Percentiles rank a stretch among this genome's conserved stretches.
Conservation (phyloP, 2,329 filamentous ascomycete species). For the Fusarium bulbicola region DNA sequence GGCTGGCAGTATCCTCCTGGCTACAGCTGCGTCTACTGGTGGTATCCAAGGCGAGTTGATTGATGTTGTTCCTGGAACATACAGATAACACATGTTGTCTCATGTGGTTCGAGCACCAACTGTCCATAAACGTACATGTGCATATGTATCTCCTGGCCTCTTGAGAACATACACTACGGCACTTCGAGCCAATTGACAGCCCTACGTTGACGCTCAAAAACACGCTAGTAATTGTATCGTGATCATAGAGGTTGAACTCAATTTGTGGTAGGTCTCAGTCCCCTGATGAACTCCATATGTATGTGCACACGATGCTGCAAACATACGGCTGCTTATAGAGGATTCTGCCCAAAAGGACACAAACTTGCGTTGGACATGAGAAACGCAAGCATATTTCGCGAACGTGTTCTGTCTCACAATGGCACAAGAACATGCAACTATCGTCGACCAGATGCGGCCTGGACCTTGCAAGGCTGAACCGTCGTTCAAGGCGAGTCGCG, state of each 20-base stretch:
- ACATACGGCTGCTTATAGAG: not conserved
- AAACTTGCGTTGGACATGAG: not conserved
- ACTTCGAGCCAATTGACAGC: not conserved
- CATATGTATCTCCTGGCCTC: not conserved
- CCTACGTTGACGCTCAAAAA: not conserved
- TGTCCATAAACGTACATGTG: not conserved
- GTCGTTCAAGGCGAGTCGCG: not conserved
- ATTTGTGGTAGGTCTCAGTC: not conserved
- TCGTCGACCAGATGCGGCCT: not conserved
- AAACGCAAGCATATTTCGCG: too few relatives aligned
- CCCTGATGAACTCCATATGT: not conserved
- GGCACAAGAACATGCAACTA: not conserved
- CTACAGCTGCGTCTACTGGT: not conserved
- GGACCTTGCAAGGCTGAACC: conserved; percentile 13
- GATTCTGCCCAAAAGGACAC: not conserved
- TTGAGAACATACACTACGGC: not conserved
- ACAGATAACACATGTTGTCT: not conserved
- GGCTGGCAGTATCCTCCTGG: not conserved
- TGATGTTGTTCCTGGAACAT: not conserved
- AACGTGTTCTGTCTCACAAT: not conserved
- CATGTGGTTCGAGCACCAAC: not conserved
- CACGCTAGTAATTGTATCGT: not conserved
- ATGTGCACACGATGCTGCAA: not conserved
- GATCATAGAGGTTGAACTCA: not conserved
- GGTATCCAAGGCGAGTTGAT: not conserved